Conservation (phyloP, 140 eudicot genomes). For the Erigeron philadelphicus region DNA sequence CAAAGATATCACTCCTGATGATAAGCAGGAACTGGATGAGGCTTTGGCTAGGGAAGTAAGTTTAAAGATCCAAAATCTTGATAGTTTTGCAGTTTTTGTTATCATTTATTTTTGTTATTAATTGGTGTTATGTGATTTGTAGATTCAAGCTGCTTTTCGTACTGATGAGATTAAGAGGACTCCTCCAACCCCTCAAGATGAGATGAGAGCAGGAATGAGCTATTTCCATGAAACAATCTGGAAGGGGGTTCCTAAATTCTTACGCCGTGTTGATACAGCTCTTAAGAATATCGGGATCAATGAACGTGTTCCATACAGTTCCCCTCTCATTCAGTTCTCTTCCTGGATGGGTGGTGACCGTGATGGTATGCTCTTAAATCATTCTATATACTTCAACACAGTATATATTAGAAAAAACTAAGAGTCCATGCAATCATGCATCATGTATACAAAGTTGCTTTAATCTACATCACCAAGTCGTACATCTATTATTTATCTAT, state of each 20-base stretch:
- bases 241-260: conserved; percentile 95
- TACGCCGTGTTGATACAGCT: conserved; percentile 98
- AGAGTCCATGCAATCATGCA: background rate
- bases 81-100: background rate
- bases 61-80: conserved; percentile 2
- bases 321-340: conserved; percentile 94
- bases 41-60: conserved; percentile 91
- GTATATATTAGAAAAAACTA: background rate
- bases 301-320: conserved; percentile 94
- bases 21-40: conserved; percentile 92
- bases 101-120: conserved; percentile 4
- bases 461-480: background rate
- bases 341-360: conserved; percentile 99
- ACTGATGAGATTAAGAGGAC: conserved; percentile 93
- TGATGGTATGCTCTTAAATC: conserved; percentile 50
- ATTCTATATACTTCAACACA: background rate
- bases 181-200: conserved; percentile 95
- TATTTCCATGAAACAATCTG: conserved; percentile 97
- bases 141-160: conserved; percentile 99
- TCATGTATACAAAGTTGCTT: background rate
- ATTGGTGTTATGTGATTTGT: conserved; percentile 22
- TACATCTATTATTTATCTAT: too few relatives aligned
- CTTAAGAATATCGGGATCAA: conserved; percentile 88
- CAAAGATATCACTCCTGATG: conserved; percentile 94
- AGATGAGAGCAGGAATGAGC: conserved; percentile 99